Evolutionary conservation across 768 basidiomycete genomes (phyloP).

Genomic region (Macrocybe gigantea): DNA sequence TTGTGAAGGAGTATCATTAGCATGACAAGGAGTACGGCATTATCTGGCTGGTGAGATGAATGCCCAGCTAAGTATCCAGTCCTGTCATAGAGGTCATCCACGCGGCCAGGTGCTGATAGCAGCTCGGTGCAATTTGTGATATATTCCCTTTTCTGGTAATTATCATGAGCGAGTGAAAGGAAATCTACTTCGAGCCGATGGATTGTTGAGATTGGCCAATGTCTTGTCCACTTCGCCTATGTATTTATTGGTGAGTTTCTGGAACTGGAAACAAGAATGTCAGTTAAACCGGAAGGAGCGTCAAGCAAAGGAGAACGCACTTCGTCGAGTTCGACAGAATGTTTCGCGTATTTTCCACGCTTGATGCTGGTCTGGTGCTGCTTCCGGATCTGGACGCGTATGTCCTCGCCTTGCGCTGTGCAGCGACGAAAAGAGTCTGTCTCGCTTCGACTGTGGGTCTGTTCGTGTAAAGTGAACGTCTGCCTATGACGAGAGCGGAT

Average conservation of each 20-base stretch:
- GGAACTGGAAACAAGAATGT: conserved; percentile 45
- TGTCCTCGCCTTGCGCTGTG: conserved; percentile 64
- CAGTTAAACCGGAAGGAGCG: background rate
- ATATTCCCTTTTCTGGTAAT: background rate
- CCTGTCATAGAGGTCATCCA: too few species aligned
- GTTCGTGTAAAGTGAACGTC: background rate
- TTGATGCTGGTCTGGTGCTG: conserved; percentile 63
- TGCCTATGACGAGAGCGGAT: background rate
- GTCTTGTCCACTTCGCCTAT: conserved; percentile 63
- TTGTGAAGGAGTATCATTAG: too few species aligned
- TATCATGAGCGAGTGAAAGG: background rate
- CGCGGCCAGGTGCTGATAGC: too few species aligned
- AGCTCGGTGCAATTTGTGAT: background rate
- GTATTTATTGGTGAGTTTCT: conserved; percentile 61
- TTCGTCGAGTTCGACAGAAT: conserved; percentile 64
- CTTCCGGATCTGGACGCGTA: conserved; percentile 69
- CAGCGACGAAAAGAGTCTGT: conserved; percentile 44
- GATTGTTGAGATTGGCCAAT: conserved; percentile 55
- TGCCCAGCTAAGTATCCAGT: too few species aligned
- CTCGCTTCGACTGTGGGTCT: conserved; percentile 79
- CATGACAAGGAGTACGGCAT: too few species aligned
- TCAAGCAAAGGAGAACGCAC: conserved; percentile 29
- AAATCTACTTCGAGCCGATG: conserved; percentile 27
- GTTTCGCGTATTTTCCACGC: conserved; percentile 63
- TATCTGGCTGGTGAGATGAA: too few species aligned